Evolutionary conservation across 495 filamentous ascomycete species (phyloP).

Genomic region (Neurospora terricola): DNA sequence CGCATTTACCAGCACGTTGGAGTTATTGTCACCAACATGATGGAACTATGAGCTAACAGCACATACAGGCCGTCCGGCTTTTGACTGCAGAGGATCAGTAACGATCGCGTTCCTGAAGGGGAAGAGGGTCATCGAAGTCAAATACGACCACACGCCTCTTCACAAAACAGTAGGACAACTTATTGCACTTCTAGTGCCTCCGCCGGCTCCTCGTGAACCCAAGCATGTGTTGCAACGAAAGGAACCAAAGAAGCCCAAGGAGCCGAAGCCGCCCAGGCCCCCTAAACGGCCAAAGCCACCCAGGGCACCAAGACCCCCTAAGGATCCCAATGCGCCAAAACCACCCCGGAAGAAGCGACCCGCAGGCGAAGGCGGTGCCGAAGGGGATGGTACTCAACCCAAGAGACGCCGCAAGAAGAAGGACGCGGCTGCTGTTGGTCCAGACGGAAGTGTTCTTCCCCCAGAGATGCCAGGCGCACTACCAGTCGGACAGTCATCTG

Average conservation of each 20-base stretch:
- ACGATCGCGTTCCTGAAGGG: slow-evolving; percentile 33
- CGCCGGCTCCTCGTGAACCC: slow-evolving; percentile 22
- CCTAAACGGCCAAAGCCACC: slow-evolving; percentile 47
- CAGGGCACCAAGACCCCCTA: neutral
- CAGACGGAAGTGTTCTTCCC: slow-evolving; percentile 6
- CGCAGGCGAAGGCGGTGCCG: slow-evolving; percentile 2
- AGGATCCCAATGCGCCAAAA: slow-evolving; percentile 26
- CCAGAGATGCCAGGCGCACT: slow-evolving; percentile 19
- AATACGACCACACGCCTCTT: slow-evolving; percentile 38
- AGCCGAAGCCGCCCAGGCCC: slow-evolving; percentile 40
- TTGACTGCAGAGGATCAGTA: slow-evolving; percentile 38
- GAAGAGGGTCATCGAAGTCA: slow-evolving; percentile 28
- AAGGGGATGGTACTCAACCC: slow-evolving; percentile 6
- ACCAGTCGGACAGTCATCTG: slow-evolving; percentile 10
- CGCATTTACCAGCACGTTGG: neutral
- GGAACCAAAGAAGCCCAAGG: slow-evolving; percentile 34
- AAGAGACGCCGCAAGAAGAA: slow-evolving; percentile 25
- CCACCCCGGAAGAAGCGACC: slow-evolving; percentile 47
- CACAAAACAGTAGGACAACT: slow-evolving; percentile 37
- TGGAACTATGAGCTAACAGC: neutral
- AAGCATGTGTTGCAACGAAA: slow-evolving; percentile 47
- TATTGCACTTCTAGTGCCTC: slow-evolving; percentile 27
- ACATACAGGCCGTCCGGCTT: slow-evolving; percentile 34
- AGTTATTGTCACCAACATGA: neutral
- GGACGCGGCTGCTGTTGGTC: slow-evolving; percentile 5